Evolutionary conservation across 1,284 basidiomycete genomes (phyloP).

Genomic region (Cronartium ribicola): DNA sequence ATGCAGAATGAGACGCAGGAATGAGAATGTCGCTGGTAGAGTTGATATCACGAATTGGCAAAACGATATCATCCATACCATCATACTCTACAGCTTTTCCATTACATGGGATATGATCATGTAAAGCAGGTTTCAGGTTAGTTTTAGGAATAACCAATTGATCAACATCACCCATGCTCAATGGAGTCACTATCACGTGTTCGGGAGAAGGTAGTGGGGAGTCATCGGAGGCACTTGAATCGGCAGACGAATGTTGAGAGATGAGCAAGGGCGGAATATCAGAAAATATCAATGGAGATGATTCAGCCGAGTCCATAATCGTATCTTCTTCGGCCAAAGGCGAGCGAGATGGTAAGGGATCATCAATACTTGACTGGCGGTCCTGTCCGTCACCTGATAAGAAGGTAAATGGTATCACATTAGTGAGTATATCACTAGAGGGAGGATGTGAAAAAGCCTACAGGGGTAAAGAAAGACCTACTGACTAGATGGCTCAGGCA

Average conservation of each 20-base stretch:
- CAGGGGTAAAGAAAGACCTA: not conserved
- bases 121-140: not conserved
- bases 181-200: not conserved
- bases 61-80: not conserved
- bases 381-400: not conserved
- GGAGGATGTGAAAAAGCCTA: not conserved
- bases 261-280: not conserved
- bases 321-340: not conserved
- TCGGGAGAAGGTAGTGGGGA: not conserved
- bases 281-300: not conserved
- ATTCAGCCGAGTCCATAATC: not conserved
- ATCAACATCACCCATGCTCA: not conserved
- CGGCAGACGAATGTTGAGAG: too few species aligned
- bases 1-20: not conserved
- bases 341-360: not conserved
- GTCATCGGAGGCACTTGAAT: too few species aligned
- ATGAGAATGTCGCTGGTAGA: not conserved
- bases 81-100: not conserved
- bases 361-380: not conserved
- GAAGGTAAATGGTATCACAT: not conserved
- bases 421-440: not conserved
- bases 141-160: not conserved
- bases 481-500: constrained; percentile 7
- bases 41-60: not conserved
- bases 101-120: not conserved